Percentiles rank a stretch among this genome's conserved stretches.
These are phyloP conservation scores for Aaosphaeria pasadenensis DNA, from an alignment of 2,329 filamentous ascomycete genomes.

Conservation along the genomic window DNA sequence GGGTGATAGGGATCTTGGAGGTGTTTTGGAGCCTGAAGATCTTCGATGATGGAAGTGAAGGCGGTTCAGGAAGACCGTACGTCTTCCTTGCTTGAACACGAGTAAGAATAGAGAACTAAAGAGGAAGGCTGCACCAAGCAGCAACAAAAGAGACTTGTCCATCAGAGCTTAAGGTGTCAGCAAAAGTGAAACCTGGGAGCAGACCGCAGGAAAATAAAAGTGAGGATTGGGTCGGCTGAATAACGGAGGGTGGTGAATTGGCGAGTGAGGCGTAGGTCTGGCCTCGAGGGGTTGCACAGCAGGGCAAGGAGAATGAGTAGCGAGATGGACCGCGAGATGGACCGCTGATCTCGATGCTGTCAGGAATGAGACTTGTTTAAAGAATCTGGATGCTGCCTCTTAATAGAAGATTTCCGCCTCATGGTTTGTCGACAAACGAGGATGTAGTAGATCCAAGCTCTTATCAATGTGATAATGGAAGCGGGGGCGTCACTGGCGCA, in stretches of 20 bases:
- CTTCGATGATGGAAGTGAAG: constrained; percentile 40
- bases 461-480: too few species aligned
- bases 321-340: constrained; percentile 7
- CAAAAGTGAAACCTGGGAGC: background rate
- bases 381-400: too few species aligned
- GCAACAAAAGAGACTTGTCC: constrained; percentile 16
- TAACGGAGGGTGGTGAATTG: background rate
- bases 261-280: constrained; percentile 10
- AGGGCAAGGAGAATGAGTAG: constrained; percentile 10
- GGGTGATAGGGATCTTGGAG: constrained; percentile 52
- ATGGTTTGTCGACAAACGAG: too few species aligned
- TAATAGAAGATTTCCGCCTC: too few species aligned
- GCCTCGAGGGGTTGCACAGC: constrained; percentile 15
- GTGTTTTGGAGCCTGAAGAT: constrained; percentile 50
- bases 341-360: background rate
- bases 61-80: constrained; percentile 39
- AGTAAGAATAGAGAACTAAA: constrained; percentile 24
- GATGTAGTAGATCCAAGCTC: too few species aligned
- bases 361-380: too few species aligned
- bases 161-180: constrained; percentile 6
- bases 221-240: background rate
- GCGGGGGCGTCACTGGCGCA: too few species aligned
- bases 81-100: constrained; percentile 31
- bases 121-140: constrained; percentile 31
- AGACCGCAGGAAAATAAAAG: background rate